A percentile compares a stretch with the other conserved stretches of the same genome.
Evolutionary conservation across 345 rosid genomes (phyloP).

Genomic region (Euphorbia lathyris): DNA sequence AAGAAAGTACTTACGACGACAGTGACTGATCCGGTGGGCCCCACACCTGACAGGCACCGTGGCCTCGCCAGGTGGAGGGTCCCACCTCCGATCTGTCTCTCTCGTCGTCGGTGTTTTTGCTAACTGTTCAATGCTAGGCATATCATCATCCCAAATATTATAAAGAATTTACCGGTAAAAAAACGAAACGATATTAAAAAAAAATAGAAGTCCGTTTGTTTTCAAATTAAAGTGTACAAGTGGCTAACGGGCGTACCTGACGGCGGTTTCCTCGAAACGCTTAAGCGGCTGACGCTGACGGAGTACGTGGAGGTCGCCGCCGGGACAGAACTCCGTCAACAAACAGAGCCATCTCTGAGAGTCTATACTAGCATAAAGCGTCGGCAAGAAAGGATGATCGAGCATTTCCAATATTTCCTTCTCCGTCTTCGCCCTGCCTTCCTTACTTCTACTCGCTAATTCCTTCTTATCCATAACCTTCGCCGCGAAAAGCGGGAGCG

Average conservation of each 20-base stretch:
- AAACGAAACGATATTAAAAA: not conserved
- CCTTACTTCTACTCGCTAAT: conserved; percentile 70
- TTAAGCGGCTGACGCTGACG: conserved; percentile 73
- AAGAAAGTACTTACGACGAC: not conserved
- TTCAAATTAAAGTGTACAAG: not conserved
- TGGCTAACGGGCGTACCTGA: conserved; percentile 48
- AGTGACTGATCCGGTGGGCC: conserved; percentile 18
- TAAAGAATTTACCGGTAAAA: no score
- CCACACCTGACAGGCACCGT: conserved; percentile 30
- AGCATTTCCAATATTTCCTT: conserved; percentile 68
- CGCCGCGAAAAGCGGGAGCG: conserved; percentile 45
- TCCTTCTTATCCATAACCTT: conserved; percentile 95
- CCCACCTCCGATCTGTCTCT: conserved; percentile 36
- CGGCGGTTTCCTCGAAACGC: conserved; percentile 82
- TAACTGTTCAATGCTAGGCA: not conserved
- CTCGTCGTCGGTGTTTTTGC: conserved; percentile 9
- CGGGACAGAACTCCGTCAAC: conserved; percentile 87
- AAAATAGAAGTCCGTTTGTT: not conserved
- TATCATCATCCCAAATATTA: not conserved
- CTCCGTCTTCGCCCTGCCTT: conserved; percentile 85
- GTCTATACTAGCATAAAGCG: conserved; percentile 69
- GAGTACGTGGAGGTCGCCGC: conserved; percentile 98
- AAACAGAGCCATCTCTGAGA: conserved; percentile 81
- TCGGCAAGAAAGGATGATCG: conserved; percentile 88
- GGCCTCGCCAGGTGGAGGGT: conserved; percentile 27